Evolutionary conservation across 2,329 filamentous ascomycete species (phyloP).

Genomic region (Ophiosphaerella korrae): DNA sequence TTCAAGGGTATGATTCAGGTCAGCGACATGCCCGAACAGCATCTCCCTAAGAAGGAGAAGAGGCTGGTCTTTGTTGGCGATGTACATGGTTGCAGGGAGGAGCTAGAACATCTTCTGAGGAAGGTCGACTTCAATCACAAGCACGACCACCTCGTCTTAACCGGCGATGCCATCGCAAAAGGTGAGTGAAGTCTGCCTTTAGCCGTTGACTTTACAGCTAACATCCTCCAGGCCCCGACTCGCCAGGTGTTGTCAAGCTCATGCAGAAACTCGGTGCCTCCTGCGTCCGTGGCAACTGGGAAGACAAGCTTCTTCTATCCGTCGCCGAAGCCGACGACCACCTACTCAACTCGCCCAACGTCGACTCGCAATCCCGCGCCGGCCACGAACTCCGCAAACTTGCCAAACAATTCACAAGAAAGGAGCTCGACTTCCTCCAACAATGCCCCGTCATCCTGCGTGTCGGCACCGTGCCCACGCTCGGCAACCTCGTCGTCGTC

Average conservation of each 20-base stretch:
- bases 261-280: slow-evolving; percentile 76
- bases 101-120: slow-evolving; percentile 65
- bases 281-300: slow-evolving; percentile 89
- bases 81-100: slow-evolving; percentile 82
- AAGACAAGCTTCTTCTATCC: slow-evolving; percentile 79
- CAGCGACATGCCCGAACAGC: slow-evolving; percentile 53
- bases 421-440: slow-evolving; percentile 72
- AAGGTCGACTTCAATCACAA: slow-evolving; percentile 67
- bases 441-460: slow-evolving; percentile 78
- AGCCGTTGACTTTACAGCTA: background rate
- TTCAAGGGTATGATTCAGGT: slow-evolving; percentile 59
- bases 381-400: slow-evolving; percentile 56
- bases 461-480: slow-evolving; percentile 64
- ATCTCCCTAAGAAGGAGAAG: slow-evolving; percentile 55
- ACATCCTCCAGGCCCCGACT: slow-evolving; percentile 67
- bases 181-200: slow-evolving; percentile 41
- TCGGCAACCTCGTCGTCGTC: slow-evolving; percentile 73
- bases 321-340: slow-evolving; percentile 51
- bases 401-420: slow-evolving; percentile 60
- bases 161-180: slow-evolving; percentile 67
- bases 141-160: slow-evolving; percentile 55
- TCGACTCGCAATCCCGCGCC: slow-evolving; percentile 38
- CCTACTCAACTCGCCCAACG: slow-evolving; percentile 36
- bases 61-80: slow-evolving; percentile 85
- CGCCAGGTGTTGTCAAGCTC: slow-evolving; percentile 74